phyloP scores from a whole-genome alignment of 768 basidiomycete species.

The Termitomyces sp. region DNA sequence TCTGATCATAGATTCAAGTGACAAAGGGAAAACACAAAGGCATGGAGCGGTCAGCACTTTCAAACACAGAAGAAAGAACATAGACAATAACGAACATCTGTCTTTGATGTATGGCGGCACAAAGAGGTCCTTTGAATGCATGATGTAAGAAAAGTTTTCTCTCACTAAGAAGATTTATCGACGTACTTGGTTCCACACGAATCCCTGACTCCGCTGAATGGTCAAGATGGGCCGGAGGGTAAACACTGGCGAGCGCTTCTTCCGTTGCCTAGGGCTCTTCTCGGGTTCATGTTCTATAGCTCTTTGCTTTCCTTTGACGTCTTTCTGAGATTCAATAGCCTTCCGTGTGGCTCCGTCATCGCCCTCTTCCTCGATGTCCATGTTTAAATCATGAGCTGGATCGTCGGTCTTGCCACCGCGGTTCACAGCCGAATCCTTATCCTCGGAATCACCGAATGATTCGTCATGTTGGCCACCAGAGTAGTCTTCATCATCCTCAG shows the following conservation, averaged over 20 bases:
- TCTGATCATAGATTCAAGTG: conserved; percentile 36
- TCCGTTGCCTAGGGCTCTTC: conserved; percentile 39
- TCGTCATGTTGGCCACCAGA: conserved; percentile 16
- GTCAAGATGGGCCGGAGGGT: conserved; percentile 79
- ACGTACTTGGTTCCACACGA: conserved; percentile 86
- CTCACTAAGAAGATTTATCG: not conserved
- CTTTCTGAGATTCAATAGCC: conserved; percentile 40
- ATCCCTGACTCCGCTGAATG: conserved; percentile 82
- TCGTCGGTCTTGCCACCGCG: conserved; percentile 21
- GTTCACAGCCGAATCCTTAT: conserved; percentile 26
- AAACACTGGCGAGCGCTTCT: conserved; percentile 50
- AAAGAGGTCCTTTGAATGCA: conserved; percentile 60
- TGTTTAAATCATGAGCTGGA: conserved; percentile 43
- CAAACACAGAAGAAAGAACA: conserved; percentile 11
- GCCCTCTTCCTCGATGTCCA: conserved; percentile 44
- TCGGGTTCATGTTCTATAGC: conserved; percentile 65
- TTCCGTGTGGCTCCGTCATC: conserved; percentile 30
- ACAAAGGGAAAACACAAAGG: conserved; percentile 5
- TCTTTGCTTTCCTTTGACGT: conserved; percentile 77
- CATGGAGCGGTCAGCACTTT: conserved; percentile 15
- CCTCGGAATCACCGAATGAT: conserved; percentile 24
- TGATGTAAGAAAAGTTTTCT: not conserved
- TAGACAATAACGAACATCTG: conserved; percentile 57
- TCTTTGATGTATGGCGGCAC: conserved; percentile 89
- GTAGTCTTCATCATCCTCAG: conserved; percentile 73